Conservation (phyloP, 2,329 filamentous ascomycete species). For the Stylonectria norvegica region DNA sequence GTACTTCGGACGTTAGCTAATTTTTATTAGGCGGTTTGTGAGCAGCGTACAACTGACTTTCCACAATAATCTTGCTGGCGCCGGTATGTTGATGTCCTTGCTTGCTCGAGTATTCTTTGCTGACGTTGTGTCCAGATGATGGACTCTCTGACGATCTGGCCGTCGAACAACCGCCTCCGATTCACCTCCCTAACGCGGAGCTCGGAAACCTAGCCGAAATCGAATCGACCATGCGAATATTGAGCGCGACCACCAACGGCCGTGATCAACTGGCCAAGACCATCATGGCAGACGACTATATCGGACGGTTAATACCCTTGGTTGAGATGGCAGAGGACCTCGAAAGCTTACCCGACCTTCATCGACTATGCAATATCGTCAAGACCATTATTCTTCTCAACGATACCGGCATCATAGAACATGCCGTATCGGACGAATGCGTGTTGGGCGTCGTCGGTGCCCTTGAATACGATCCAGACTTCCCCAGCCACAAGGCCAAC, state of each 20-base stretch:
- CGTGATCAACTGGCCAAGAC: slow-evolving; percentile 86
- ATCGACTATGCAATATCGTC: slow-evolving; percentile 95
- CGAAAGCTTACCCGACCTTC: slow-evolving; percentile 80
- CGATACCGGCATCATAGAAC: slow-evolving; percentile 91
- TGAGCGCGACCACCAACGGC: slow-evolving; percentile 69
- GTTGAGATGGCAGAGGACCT: slow-evolving; percentile 88
- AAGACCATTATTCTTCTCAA: slow-evolving; percentile 93
- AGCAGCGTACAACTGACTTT: slow-evolving; percentile 78
- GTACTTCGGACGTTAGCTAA: slow-evolving; percentile 17
- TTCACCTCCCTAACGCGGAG: slow-evolving; percentile 74
- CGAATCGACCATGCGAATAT: slow-evolving; percentile 76
- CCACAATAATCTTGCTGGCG: slow-evolving; percentile 53
- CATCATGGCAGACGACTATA: slow-evolving; percentile 81
- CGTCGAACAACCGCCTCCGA: slow-evolving; percentile 67
- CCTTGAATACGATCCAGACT: slow-evolving; percentile 96
- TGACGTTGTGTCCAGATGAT: slow-evolving; percentile 60
- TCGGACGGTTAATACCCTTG: slow-evolving; percentile 78
- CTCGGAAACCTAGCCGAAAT: slow-evolving; percentile 82
- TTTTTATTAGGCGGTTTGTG: slow-evolving; percentile 74
- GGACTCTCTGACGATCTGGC: slow-evolving; percentile 80
- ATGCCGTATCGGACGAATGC: slow-evolving; percentile 84
- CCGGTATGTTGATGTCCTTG: slow-evolving; percentile 47
- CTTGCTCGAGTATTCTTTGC: slow-evolving; percentile 1
- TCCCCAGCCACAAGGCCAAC: slow-evolving; percentile 95
- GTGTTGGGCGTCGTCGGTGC: slow-evolving; percentile 92